phyloP scores from a whole-genome alignment of 768 basidiomycete species.

The Cystobasidium ongulense region DNA sequence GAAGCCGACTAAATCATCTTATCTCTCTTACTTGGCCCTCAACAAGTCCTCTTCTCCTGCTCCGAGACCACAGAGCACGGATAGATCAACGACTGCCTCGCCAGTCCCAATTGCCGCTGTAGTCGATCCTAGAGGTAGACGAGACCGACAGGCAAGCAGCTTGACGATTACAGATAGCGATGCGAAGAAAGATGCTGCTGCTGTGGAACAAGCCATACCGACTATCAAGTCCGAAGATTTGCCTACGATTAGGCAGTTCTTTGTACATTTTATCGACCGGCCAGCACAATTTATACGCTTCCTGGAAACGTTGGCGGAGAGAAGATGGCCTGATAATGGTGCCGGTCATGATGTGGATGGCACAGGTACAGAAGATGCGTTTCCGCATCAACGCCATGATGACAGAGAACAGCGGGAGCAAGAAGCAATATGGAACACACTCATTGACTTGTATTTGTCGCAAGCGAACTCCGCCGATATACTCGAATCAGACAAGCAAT shows the following conservation, averaged over 20 bases:
- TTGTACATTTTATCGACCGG: conserved; percentile 89
- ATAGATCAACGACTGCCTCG: conserved; percentile 41
- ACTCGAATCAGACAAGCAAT: conserved; percentile 35
- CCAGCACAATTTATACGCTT: conserved; percentile 73
- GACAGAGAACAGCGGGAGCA: conserved; percentile 13
- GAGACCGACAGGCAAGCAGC: background rate
- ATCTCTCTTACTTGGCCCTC: conserved; percentile 33
- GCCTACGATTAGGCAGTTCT: conserved; percentile 62
- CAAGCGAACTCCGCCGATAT: conserved; percentile 48
- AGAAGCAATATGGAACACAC: conserved; percentile 77
- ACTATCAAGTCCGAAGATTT: conserved; percentile 49
- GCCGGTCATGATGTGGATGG: background rate
- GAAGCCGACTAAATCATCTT: conserved; percentile 13
- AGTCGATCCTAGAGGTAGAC: background rate
- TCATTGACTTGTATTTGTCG: conserved; percentile 78
- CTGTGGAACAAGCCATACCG: conserved; percentile 36
- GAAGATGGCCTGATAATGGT: conserved; percentile 70
- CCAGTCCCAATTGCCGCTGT: conserved; percentile 45
- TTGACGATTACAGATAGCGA: background rate
- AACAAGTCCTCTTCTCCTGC: background rate
- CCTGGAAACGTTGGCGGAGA: conserved; percentile 71
- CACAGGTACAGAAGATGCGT: background rate
- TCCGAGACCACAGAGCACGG: background rate
- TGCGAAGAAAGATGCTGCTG: background rate
- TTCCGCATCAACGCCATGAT: conserved; percentile 30